Evolutionary conservation across 1,139 yeast genomes (phyloP), one percentile per base, ranked within the genome.

Genomic region (Saccharomycopsis crataegensis): DNA sequence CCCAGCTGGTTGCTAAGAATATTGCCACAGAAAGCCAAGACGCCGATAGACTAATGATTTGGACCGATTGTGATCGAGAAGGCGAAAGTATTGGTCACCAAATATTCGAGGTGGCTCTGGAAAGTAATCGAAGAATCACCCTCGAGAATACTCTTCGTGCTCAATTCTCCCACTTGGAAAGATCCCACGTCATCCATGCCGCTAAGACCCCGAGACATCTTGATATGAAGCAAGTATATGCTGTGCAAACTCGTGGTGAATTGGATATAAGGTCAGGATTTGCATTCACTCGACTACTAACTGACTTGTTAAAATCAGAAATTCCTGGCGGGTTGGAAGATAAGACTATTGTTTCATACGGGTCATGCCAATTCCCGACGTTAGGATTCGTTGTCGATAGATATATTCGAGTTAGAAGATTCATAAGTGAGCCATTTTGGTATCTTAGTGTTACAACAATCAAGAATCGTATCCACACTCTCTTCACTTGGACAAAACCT

Each of bases 11-110:
- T 28, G 83, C 83, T 16, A 71, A 74, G n/a, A 93, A 93, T 64
- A 88, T 94, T 49, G 68, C 77, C 42, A 68, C 68, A 3, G 91
- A 90, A 64, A 88, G 93, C 2, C 66, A 83, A 43, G 64, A 62
- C 36, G 79, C 87, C 5, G 77, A 80, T 51, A 72, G 73, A 49
- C 70, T 94, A 58, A 87, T 88, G 86, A 89, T 94, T 8, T 94
- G 99, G 99, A 94, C 99, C 1, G 99, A 94, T 75, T 93, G 98
- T 69, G 99, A 94, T 73, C 75, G 99, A 45, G 99, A 94, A 65
- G 99, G 99, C 1, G 99, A 94, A 67, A 86, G 84, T 65, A 94
- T 94, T 57, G 99, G 99, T 0, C 82, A 79, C 73, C 98, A 93
- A 64, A 80, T 94, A 31, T 75, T 78, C 49, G 75, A 79, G 55